Percentiles rank a stretch among this genome's conserved stretches.
Conservation (phyloP, 768 basidiomycete species). For the Fomitopsis pulvina region DNA sequence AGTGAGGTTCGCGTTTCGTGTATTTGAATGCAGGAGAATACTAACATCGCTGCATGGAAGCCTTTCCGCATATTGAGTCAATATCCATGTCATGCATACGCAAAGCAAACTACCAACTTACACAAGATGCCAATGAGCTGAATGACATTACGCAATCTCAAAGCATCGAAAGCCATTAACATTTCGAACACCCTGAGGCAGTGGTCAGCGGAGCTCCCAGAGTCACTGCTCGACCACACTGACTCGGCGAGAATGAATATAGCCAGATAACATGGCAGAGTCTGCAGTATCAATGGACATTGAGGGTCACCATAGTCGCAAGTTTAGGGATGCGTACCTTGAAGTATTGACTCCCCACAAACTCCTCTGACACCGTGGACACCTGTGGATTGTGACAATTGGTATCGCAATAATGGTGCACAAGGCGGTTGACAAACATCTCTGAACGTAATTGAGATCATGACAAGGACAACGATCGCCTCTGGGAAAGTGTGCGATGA, state of each 20-base stretch:
- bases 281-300: slow-evolving; percentile 37
- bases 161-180: slow-evolving; percentile 77
- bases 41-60: slow-evolving; percentile 70
- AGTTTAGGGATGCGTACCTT: too few species aligned
- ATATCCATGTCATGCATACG: background rate
- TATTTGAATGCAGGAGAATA: slow-evolving; percentile 72
- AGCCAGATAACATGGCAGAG: slow-evolving; percentile 79
- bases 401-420: too few species aligned
- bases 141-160: slow-evolving; percentile 70
- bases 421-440: slow-evolving; percentile 35
- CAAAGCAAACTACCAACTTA: slow-evolving; percentile 25
- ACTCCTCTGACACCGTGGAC: too few species aligned
- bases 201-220: background rate
- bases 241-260: slow-evolving; percentile 81
- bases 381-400: too few species aligned
- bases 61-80: slow-evolving; percentile 34
- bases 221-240: slow-evolving; percentile 12
- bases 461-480: slow-evolving; percentile 64
- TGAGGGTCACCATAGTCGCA: too few species aligned
- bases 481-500: slow-evolving; percentile 35
- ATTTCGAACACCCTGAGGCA: slow-evolving; percentile 64
- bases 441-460: slow-evolving; percentile 69
- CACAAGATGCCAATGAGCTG: slow-evolving; percentile 70
- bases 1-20: slow-evolving; percentile 66
- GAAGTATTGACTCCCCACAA: too few species aligned